phyloP scores from a whole-genome alignment of 2,329 filamentous ascomycete genomes.

The Sarocladium kiliense region DNA sequence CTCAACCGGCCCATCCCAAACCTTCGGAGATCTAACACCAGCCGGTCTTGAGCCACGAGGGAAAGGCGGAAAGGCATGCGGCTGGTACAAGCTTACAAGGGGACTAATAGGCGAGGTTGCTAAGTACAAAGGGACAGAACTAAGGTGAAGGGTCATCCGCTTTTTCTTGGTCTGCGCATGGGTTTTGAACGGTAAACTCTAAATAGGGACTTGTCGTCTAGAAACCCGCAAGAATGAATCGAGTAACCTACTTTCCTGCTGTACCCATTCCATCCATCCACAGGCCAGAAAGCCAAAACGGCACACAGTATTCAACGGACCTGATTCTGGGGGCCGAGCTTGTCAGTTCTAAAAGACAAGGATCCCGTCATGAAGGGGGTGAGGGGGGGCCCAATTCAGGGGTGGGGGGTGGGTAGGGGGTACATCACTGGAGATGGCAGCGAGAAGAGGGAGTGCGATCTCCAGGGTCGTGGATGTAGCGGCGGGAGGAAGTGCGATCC shows the following conservation, averaged over 20 bases:
- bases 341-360: not conserved
- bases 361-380: not conserved
- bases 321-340: conserved; percentile 1
- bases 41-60: not conserved
- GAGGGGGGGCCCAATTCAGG: not conserved
- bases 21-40: not conserved
- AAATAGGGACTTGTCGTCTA: conserved; percentile 6
- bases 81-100: not conserved
- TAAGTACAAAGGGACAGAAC: too few relatives aligned
- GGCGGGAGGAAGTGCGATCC: conserved; percentile 7
- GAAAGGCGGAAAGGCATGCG: not conserved
- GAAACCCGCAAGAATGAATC: conserved; percentile 9
- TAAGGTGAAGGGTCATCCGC: not conserved
- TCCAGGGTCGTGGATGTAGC: not conserved
- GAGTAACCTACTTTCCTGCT: too few relatives aligned
- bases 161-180: not conserved
- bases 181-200: conserved; percentile 1
- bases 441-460: not conserved
- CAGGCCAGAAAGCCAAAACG: conserved; percentile 1
- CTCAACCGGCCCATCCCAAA: not conserved
- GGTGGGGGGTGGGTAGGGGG: not conserved
- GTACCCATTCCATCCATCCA: too few relatives aligned
- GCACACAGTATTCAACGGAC: not conserved
- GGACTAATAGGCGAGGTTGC: not conserved
- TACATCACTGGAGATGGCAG: too few relatives aligned